phyloP scores from a whole-genome alignment of 495 filamentous ascomycete genomes.

The Xylaria flabelliformis region DNA sequence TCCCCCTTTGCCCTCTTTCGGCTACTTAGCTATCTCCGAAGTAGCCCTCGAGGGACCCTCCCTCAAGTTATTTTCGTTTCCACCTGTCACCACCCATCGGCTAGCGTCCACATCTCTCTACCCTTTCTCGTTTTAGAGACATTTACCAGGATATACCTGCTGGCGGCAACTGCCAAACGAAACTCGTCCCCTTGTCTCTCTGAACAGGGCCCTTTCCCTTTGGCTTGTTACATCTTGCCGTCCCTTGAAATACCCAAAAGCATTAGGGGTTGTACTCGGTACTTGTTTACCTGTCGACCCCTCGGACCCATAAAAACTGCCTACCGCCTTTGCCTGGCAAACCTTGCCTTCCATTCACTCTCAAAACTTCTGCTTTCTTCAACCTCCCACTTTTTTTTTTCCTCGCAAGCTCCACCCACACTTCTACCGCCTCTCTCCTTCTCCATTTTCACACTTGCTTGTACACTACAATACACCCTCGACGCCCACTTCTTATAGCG shows the following conservation, averaged over 20 bases:
- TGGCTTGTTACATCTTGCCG: slow-evolving; percentile 10
- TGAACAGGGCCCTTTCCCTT: no score
- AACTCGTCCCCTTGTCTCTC: not conserved
- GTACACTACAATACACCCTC: slow-evolving; percentile 1
- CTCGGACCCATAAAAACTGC: slow-evolving; percentile 12
- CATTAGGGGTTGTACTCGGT: slow-evolving; percentile 14
- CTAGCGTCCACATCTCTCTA: not conserved
- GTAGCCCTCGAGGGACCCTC: slow-evolving; percentile 6
- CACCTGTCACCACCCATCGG: not conserved
- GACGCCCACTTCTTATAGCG: slow-evolving; percentile 31
- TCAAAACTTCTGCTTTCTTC: slow-evolving; percentile 17
- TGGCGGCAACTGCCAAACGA: slow-evolving; percentile 17
- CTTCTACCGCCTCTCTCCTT: slow-evolving; percentile 23
- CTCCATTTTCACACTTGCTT: slow-evolving; percentile 21
- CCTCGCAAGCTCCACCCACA: slow-evolving; percentile 35
- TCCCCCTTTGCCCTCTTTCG: slow-evolving; percentile 25
- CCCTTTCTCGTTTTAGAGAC: not conserved
- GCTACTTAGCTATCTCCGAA: slow-evolving; percentile 20
- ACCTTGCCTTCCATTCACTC: slow-evolving; percentile 3
- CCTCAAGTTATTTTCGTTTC: not conserved
- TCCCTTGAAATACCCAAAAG: not conserved
- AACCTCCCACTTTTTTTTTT: slow-evolving; percentile 32
- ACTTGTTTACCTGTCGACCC: not conserved
- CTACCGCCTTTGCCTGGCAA: slow-evolving; percentile 2
- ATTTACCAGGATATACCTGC: not conserved